Conservation (phyloP, 1,284 basidiomycete genomes). For the Wallemia ichthyophaga region DNA sequence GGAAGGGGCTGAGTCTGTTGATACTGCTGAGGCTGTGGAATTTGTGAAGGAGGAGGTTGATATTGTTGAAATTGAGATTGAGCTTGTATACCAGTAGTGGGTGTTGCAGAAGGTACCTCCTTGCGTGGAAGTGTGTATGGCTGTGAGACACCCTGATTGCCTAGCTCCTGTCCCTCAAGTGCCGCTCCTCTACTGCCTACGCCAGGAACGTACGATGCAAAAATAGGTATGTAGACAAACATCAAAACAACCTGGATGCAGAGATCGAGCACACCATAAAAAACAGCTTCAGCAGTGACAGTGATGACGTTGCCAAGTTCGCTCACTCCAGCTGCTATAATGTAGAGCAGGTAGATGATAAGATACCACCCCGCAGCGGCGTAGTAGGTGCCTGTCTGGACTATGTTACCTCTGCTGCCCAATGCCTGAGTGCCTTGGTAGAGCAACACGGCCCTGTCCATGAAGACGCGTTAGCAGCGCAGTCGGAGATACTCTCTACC, state of each 20-base stretch:
- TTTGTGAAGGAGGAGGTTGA: not conserved
- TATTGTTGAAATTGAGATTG: not conserved
- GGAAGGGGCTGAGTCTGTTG: not conserved
- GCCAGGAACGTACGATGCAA: not conserved
- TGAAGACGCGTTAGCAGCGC: too few relatives aligned
- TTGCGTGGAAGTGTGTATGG: not conserved
- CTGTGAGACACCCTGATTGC: not conserved
- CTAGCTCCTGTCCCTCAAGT: not conserved
- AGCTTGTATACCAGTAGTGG: not conserved
- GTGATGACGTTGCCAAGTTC: not conserved
- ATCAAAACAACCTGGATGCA: not conserved
- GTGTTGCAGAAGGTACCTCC: not conserved
- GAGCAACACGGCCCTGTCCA: not conserved
- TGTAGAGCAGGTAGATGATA: not conserved
- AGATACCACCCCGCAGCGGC: not conserved
- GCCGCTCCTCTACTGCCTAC: not conserved
- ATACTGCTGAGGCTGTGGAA: not conserved
- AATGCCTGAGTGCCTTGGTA: not conserved
- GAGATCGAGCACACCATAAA: not conserved
- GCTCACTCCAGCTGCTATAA: not conserved
- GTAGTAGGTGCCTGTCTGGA: not conserved
- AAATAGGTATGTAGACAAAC: not conserved
- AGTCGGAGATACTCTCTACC: not conserved
- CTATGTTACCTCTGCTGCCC: too few relatives aligned
- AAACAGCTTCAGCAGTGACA: not conserved